Base-by-base conservation (phyloP, 208 protist genomes). In the Leishmania braziliensis region DNA sequence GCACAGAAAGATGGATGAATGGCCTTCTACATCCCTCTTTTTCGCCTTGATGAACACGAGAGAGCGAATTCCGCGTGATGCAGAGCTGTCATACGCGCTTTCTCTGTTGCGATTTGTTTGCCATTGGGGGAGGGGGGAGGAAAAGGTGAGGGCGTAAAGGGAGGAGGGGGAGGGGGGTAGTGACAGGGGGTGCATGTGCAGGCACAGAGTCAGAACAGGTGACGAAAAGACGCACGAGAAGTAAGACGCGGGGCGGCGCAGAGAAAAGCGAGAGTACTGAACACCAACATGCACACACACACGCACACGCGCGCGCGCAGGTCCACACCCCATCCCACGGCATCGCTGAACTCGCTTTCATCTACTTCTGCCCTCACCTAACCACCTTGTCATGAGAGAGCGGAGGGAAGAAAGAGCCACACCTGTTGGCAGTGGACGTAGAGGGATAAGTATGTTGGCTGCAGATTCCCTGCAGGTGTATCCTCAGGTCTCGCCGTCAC, bases 401-500 rank as follows among this genome's bases (percentile, higher is more conserved):
- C 20, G 33, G 20, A 48, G 20, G 20, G 33, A 26, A 58, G 20
- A 14, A 14, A 16, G 3, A 2, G 18, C 66, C 20, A 33, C 36
- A n/a, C 29, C 6, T 39, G 14, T n/a, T 48, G 66, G 16, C 18
- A 23, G 69, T 26, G 46, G 46, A n/a, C 39, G 26, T 36, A 73
- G 20, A 51, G 14, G 14, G 9, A 8, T 46, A 33, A 73, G 69
- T 4, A 73, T 9, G 9, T 26, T n/a, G 39, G 39, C 9, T 53
- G 20, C 43, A 54, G 2, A 51, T 51, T 18, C 33, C 10, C 16
- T 16, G n/a, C 29, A 60, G 20, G n/a, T 6, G 48, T 62, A 23
- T 62, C 48, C 78, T 81, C 33, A 75, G 36, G 75, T 60, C 76
- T 81, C 81, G 5, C 4, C 6, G 60, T 73, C 39, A n/a, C 50